phyloP scores from a whole-genome alignment of 2,329 filamentous ascomycete species.

The Aspergillus fijiensis region DNA sequence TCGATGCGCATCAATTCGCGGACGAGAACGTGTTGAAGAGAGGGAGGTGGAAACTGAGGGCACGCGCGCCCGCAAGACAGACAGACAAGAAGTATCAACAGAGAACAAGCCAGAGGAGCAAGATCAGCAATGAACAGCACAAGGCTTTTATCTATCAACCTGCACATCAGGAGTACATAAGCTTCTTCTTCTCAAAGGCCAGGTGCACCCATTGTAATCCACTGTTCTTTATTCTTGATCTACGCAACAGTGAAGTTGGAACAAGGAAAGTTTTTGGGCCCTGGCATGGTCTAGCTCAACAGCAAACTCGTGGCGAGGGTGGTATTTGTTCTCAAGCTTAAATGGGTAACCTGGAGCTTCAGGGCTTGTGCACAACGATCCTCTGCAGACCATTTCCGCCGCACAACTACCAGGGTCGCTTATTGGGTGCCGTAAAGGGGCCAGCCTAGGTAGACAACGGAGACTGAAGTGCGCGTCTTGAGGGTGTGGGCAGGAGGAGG shows the following conservation, averaged over 20 bases:
- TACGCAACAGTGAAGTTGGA: slow-evolving; percentile 1
- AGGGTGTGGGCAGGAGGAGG: slow-evolving; percentile 18
- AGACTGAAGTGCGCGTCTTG: slow-evolving; percentile 18
- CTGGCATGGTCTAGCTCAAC: slow-evolving; percentile 29
- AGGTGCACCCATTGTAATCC: slow-evolving; percentile 5
- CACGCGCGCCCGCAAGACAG: neutral
- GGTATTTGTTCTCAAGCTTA: slow-evolving; percentile 25
- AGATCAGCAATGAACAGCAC: slow-evolving; percentile 8
- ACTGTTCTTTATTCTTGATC: slow-evolving; percentile 6
- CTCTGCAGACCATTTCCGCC: slow-evolving; percentile 29
- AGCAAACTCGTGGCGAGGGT: slow-evolving; percentile 32
- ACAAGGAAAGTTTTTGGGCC: slow-evolving; percentile 26
- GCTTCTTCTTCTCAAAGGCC: slow-evolving; percentile 7
- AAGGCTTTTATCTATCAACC: neutral
- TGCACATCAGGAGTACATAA: slow-evolving; percentile 4
- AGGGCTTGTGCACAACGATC: slow-evolving; percentile 22
- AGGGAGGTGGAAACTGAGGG: slow-evolving; percentile 6
- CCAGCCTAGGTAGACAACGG: slow-evolving; percentile 24
- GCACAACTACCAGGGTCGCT: slow-evolving; percentile 25
- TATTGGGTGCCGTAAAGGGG: slow-evolving; percentile 21
- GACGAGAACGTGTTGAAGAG: neutral
- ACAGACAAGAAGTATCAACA: slow-evolving; percentile 6
- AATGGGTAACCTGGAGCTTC: slow-evolving; percentile 23
- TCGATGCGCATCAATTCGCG: neutral
- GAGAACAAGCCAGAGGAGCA: slow-evolving; percentile 6